Conservation (phyloP, 148 eudicot species). For the Drosera capensis region DNA sequence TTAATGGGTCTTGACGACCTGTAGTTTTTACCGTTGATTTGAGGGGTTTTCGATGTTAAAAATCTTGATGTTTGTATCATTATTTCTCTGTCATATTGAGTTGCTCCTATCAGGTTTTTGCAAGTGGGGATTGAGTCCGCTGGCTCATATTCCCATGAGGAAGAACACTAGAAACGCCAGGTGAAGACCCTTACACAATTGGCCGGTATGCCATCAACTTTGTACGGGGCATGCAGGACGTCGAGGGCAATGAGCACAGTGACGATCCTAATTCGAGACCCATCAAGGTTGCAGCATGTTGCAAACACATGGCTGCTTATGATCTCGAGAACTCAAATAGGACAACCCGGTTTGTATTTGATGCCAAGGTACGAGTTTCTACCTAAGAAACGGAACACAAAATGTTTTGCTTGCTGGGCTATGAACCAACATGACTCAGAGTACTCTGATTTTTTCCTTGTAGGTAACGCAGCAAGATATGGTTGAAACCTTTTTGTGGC, state of each 20-base stretch:
- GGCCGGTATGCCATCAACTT: slow-evolving; percentile 12
- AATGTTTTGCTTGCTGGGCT: neutral
- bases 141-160: too few species aligned
- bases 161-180: slow-evolving; percentile 19
- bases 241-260: slow-evolving; percentile 1
- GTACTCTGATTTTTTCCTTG: neutral
- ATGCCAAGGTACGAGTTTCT: slow-evolving; percentile 8
- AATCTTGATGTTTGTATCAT: too few species aligned
- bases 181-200: slow-evolving; percentile 18
- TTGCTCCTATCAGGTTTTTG: too few species aligned
- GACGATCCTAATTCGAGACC: slow-evolving; percentile 10
- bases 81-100: too few species aligned
- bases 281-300: slow-evolving; percentile 20
- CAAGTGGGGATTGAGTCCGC: too few species aligned
- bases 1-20: too few species aligned
- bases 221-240: slow-evolving; percentile 21
- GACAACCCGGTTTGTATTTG: slow-evolving; percentile 8
- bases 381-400: neutral
- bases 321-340: slow-evolving; percentile 17
- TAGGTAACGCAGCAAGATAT: slow-evolving; percentile 27
- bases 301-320: slow-evolving; percentile 20
- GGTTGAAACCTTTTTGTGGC: slow-evolving; percentile 17
- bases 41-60: too few species aligned
- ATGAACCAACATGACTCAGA: neutral
- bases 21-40: too few species aligned